A percentile compares a stretch with the other conserved stretches of the same genome.
Conservation (phyloP, 805 yeast species). For the Hanseniaspora clermontiae region DNA sequence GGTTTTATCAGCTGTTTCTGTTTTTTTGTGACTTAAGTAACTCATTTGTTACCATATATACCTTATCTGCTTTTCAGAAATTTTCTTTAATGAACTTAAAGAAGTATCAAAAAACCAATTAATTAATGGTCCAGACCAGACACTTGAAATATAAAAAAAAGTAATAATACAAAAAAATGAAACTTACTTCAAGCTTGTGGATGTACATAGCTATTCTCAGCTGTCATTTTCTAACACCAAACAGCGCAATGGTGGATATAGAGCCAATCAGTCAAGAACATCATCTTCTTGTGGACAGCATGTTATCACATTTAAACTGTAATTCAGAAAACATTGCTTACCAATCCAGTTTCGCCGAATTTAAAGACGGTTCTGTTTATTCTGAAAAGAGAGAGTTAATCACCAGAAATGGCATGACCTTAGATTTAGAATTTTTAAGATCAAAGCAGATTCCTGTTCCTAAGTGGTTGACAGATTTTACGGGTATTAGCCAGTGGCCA, state of each 20-base stretch:
- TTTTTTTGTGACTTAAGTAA: too few species aligned
- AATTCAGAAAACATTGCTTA: not conserved
- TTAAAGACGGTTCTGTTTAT: not conserved
- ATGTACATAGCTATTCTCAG: not conserved
- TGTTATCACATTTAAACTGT: not conserved
- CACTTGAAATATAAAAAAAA: too few species aligned
- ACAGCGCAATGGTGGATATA: not conserved
- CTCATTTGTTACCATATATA: too few species aligned
- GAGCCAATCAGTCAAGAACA: not conserved
- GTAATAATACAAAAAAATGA: not conserved
- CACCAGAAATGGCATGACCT: not conserved
- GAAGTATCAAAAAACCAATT: too few species aligned
- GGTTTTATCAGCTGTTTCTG: too few species aligned
- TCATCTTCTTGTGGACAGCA: not conserved
- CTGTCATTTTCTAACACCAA: not conserved
- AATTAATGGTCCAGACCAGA: not conserved
- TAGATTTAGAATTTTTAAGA: conserved; percentile 2
- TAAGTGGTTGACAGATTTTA: conserved; percentile 59
- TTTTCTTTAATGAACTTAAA: too few species aligned
- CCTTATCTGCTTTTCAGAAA: too few species aligned
- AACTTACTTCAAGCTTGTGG: not conserved
- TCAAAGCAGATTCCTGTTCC: conserved; percentile 47
- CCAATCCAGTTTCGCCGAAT: not conserved
- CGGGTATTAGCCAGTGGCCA: conserved; percentile 75
- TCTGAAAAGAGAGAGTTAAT: not conserved